Percentiles rank a stretch among this genome's conserved stretches.
These are phyloP conservation scores for Wallacemonas sp. DNA, from an alignment of 208 protist species.

Conservation along the genomic window DNA sequence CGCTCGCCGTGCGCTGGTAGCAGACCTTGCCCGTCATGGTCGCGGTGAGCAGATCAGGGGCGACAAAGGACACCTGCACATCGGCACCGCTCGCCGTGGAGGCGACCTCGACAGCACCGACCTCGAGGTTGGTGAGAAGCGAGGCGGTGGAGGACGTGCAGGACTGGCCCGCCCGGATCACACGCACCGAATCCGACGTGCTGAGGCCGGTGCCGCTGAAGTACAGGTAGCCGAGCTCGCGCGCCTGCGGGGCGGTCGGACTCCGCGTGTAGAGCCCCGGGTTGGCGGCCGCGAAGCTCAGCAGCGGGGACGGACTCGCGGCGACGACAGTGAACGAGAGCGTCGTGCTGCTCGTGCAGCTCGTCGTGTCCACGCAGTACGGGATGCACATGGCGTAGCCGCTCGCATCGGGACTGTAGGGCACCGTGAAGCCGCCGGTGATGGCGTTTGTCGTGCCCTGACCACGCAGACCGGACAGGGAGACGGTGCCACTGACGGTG, in stretches of 20 bases:
- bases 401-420: constrained; percentile 39
- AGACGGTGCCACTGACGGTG: constrained; percentile 20
- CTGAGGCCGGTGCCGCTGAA: constrained; percentile 64
- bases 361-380: constrained; percentile 56
- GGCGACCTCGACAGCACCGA: constrained; percentile 35
- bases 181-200: constrained; percentile 48
- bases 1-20: constrained; percentile 49
- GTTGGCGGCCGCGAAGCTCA: constrained; percentile 53
- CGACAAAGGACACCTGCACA: constrained; percentile 60
- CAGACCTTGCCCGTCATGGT: constrained; percentile 70
- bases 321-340: constrained; percentile 76
- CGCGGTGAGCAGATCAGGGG: constrained; percentile 51
- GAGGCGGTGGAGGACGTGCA: constrained; percentile 63
- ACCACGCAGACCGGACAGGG: constrained; percentile 34
- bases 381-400: constrained; percentile 85
- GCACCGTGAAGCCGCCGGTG: constrained; percentile 61
- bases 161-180: constrained; percentile 41
- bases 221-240: constrained; percentile 54
- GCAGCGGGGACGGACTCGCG: constrained; percentile 21
- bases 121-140: constrained; percentile 60
- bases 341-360: constrained; percentile 32
- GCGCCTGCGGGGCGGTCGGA: constrained; percentile 67
- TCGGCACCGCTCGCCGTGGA: constrained; percentile 1
- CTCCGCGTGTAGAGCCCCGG: constrained; percentile 60
- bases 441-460: constrained; percentile 27